Evolutionary conservation across 495 filamentous ascomycete genomes (phyloP), one percentile per base, ranked within the genome.

Genomic region (Lophiostoma macrostomum): DNA sequence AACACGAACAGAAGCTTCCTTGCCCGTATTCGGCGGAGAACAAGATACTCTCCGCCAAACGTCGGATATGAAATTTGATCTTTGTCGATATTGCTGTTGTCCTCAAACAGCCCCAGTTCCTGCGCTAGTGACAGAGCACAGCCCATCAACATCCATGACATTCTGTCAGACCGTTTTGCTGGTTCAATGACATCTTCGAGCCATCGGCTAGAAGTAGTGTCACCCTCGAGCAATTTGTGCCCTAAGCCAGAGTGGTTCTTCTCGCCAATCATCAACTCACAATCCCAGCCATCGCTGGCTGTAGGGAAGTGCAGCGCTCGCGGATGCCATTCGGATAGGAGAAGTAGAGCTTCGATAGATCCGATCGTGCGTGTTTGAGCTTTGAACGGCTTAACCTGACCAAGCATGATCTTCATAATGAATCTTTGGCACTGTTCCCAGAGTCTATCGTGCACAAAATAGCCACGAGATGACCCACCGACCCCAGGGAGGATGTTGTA

Each of bases 241-340:
- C 38, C 49, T 22, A 47, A 53, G 4, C 39, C 44, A n/a, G 36
- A 46, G 29, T 53, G 41, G 28, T 50, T 55, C 43, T 48, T 41
- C 3, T 35, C 49, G 23, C 52, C 53, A 14, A 62, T 34, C 58
- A 62, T 62, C 31, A 65, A 37, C 18, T 63, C 60, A 20, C 49
- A 54, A 38, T 66, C 63, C 60, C 63, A 65, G 14, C 63, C 63
- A 53, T 65, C 76, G 56, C 75, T 74, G 0, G 65, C 74, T 1
- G 75, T 75, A 1, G 76, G 76, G 37, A 80, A 80, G 56, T 80
- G 76, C 4, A 80, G 64, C 8, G 74, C 71, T 14, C 76, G 69
- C 28, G 76, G 76, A 53, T 80, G 76, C 76, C 76, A 80, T 64
- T 80, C 76, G n/a, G 74, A 74, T 50, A 80, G 74, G 2, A 80